Evolutionary conservation across 108 stramenopile genomes (phyloP), one percentile per base, ranked within the genome.

Genomic region (Epipyxis sp.): DNA sequence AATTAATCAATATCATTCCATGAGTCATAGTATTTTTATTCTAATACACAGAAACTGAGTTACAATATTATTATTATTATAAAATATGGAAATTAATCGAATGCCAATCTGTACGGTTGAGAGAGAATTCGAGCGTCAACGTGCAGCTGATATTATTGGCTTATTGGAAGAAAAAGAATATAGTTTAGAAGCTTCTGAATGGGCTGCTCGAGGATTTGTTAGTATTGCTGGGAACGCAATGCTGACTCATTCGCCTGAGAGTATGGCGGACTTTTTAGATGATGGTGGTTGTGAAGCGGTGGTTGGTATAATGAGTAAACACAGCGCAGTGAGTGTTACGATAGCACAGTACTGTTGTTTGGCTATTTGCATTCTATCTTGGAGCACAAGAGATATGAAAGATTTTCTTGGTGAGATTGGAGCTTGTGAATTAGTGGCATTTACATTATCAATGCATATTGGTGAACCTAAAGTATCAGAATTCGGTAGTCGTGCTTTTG

Each of bases 351-450:
- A 57, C 34, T 37, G 71, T 27, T 74, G 71, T 74, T 30, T 46
- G 32, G 32, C 34, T 6, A 29, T 37, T 3, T 30, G 46, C 43
- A 57, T 54, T 32, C 34, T 74, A 42, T 37, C 71, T 29, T 74
- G 71, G 71, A 74, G 20, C 27, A 42, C 34, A 25, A 37, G 34
- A 27, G 71, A 74, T 6, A 6, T 74, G 6, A 74, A 25, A 74
- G 71, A 74, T 16, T 74, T 74, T 42, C 43, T 74, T 6, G 71
- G 71, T 6, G 71, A 74, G 25, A 3, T 74, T 39, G 71, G 71
- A 10, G 71, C 71, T 39, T 27, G 71, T 74, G 71, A 74, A 25
- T 6, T 46, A 10, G 32, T 74, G 32, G 71, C 43, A 13, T 74
- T 35, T 37, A 42, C 71, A 16, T 3, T 37, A 3, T 42, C 13